Evolutionary conservation across 257 asterid genomes (phyloP).

Genomic region (Linderniella brevidens): DNA sequence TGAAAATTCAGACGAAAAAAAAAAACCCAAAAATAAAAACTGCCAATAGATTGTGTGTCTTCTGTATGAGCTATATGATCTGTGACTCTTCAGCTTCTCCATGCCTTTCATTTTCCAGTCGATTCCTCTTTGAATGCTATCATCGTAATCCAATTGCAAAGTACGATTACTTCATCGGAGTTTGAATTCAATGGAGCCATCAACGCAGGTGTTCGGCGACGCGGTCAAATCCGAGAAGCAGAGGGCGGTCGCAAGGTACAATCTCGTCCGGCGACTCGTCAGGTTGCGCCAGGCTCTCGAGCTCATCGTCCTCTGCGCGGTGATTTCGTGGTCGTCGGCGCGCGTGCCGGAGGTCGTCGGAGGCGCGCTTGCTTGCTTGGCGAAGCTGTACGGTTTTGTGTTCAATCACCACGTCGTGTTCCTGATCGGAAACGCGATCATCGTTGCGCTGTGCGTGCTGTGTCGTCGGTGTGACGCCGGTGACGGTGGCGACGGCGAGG

Average conservation of each 20-base stretch:
- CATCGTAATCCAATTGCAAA: too few relatives aligned
- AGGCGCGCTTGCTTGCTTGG: conserved; percentile 10
- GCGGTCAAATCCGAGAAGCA: conserved; percentile 18
- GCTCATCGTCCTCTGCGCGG: conserved; percentile 19
- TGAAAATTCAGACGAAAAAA: not conserved
- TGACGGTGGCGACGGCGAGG: conserved; percentile 7
- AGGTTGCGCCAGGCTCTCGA: conserved; percentile 32
- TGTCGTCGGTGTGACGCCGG: conserved; percentile 27
- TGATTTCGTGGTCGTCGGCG: conserved; percentile 58
- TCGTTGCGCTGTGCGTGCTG: conserved; percentile 26
- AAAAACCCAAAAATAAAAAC: too few relatives aligned
- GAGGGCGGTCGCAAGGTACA: conserved; percentile 30
- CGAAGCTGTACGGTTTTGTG: conserved; percentile 16
- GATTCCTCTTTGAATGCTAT: too few relatives aligned
- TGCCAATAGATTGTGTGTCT: too few relatives aligned
- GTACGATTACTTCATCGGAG: not conserved
- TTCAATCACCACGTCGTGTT: conserved; percentile 67
- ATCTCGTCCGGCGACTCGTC: conserved; percentile 24
- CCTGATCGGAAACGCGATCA: conserved; percentile 56
- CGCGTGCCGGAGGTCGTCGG: conserved; percentile 25
- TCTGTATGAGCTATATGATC: too few relatives aligned
- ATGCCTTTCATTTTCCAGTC: not conserved
- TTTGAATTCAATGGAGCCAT: conserved; percentile 14
- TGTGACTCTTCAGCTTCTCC: too few relatives aligned
- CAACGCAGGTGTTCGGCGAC: conserved; percentile 11